Conservation (phyloP, 768 basidiomycete species). For the Agaricus bisporus region DNA sequence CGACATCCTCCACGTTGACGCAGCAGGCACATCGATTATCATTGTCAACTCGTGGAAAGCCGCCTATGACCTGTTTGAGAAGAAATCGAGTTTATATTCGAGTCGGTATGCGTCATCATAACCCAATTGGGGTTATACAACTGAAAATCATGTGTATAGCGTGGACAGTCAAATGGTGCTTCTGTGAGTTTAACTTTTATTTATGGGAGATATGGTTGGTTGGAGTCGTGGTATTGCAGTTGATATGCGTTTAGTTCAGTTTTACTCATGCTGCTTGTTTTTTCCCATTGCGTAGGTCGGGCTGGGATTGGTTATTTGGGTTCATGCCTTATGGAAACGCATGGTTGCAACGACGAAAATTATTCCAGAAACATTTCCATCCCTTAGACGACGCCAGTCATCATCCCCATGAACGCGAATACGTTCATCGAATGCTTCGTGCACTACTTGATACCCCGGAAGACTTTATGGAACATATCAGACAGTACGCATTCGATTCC, state of each 20-base stretch:
- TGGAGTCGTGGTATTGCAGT: background rate
- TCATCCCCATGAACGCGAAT: constrained; percentile 38
- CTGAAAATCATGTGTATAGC: background rate
- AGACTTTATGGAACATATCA: constrained; percentile 37
- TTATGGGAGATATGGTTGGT: background rate
- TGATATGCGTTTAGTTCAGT: background rate
- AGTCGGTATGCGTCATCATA: constrained; percentile 11
- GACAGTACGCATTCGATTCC: constrained; percentile 29
- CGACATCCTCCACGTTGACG: constrained; percentile 19
- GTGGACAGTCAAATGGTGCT: constrained; percentile 8
- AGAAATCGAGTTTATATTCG: constrained; percentile 32
- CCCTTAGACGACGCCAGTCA: constrained; percentile 32
- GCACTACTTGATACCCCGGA: constrained; percentile 33
- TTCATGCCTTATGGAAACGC: constrained; percentile 16
- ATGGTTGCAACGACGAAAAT: constrained; percentile 14
- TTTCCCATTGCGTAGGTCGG: constrained; percentile 7
- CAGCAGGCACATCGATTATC: constrained; percentile 17
- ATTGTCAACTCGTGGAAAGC: constrained; percentile 28
- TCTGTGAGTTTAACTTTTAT: background rate
- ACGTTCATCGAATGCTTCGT: constrained; percentile 36
- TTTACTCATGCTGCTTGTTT: background rate
- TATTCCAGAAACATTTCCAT: constrained; percentile 47
- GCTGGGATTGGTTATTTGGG: constrained; percentile 15
- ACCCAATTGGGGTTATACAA: background rate
- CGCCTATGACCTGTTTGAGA: constrained; percentile 33